phyloP scores from a whole-genome alignment of 148 eudicot species.

The Agrostemma githago region DNA sequence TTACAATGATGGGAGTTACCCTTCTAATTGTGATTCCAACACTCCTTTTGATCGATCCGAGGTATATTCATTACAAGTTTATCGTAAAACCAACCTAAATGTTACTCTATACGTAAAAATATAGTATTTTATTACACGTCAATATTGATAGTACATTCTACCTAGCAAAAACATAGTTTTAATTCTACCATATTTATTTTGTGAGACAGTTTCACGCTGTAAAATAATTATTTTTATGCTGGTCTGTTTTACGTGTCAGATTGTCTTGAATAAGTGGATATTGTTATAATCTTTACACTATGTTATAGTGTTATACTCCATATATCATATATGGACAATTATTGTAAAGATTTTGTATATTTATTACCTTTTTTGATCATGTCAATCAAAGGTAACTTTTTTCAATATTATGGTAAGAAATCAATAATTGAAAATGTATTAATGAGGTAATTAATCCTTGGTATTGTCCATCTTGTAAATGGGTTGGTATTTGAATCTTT shows the following conservation, averaged over 20 bases:
- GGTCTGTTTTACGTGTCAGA: too few relatives aligned
- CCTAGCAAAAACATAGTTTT: too few relatives aligned
- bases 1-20: constrained; percentile 49
- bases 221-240: too few relatives aligned
- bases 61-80: constrained; percentile 20
- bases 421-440: not conserved
- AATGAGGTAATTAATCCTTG: not conserved
- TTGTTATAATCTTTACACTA: too few relatives aligned
- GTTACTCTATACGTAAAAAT: too few relatives aligned
- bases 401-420: not conserved
- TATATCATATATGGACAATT: not conserved
- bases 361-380: not conserved
- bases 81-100: too few relatives aligned
- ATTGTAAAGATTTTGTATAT: not conserved
- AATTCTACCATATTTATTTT: too few relatives aligned
- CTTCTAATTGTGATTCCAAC: constrained; percentile 52
- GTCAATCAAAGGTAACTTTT: not conserved
- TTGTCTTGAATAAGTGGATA: too few relatives aligned
- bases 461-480: not conserved
- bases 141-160: too few relatives aligned
- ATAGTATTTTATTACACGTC: too few relatives aligned
- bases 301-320: too few relatives aligned
- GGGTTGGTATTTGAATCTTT: not conserved
- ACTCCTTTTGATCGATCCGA: constrained; percentile 33
- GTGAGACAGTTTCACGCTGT: too few relatives aligned